Evolutionary conservation across 169 alveolate species (phyloP), one percentile per base, ranked within the genome.

Genomic region (Plasmodium coatneyi): DNA sequence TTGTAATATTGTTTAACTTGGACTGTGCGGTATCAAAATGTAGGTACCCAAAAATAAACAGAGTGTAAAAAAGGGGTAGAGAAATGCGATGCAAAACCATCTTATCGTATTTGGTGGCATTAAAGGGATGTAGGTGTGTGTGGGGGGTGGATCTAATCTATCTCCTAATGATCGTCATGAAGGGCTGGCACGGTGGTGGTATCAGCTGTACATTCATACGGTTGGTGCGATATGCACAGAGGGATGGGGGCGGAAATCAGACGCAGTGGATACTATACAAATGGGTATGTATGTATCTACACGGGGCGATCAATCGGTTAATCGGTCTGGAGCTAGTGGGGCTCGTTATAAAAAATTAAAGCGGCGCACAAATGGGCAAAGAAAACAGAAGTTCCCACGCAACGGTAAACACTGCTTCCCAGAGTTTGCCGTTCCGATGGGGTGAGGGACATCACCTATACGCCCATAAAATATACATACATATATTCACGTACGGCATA

Each of bases 11-110:
- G 34, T 86, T 86, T 54, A 86, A n/a, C 22, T 86, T 86, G 4
- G 71, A 74, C 16, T 86, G 86, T 12, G 80, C 93, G n/a, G 70
- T 14, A 32, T 86, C 81, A 72, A 76, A 46, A 76, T 86, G 28
- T 86, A 86, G 46, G 70, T 74, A 86, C 76, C 32, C 71, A 56
- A 74, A 74, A 49, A 86, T 5, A 12, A 86, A 7, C 0, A 86
- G 32, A 12, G 22, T 19, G 70, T 86, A 49, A 86, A 86, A 12
- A 86, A 86, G 7, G 9, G 71, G 3, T 32, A 70, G 1, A n/a
- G 79, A 30, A 16, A 74, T 84, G 16, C 39, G 76, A 7, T 43
- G 78, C 30, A 74, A 16, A 49, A 28, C 52, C 83, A 84, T 84
- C 71, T 34, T 84, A 52, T 22, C 16, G 16, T 54, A 30, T 56